phyloP scores from a whole-genome alignment of 441 rosid species.

The Adansonia madagascariensis region DNA sequence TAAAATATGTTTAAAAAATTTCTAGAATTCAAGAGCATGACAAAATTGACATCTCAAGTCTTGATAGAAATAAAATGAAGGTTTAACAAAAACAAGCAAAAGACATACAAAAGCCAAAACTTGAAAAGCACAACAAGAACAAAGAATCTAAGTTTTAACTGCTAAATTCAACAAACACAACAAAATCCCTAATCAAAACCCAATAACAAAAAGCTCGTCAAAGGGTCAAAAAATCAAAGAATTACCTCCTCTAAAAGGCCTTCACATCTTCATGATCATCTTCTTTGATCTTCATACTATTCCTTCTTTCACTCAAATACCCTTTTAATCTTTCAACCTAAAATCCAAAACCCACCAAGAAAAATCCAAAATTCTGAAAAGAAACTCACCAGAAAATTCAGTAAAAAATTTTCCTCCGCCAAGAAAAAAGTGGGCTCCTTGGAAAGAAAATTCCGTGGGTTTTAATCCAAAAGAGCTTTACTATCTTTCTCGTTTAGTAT shows the following conservation, averaged over 20 bases:
- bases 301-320: constrained; percentile 27
- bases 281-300: constrained; percentile 37
- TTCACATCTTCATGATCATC: constrained; percentile 31
- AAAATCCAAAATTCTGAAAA: constrained; percentile 22
- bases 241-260: constrained; percentile 11
- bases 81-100: constrained; percentile 9
- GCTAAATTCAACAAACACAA: constrained; percentile 20
- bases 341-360: constrained; percentile 41
- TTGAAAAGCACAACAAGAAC: constrained; percentile 20
- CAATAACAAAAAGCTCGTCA: constrained; percentile 26
- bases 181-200: constrained; percentile 28
- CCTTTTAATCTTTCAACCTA: constrained; percentile 31
- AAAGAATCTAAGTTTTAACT: constrained; percentile 28
- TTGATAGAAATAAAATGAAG: constrained; percentile 16
- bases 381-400: constrained; percentile 33
- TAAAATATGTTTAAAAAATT: neutral
- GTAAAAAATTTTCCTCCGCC: constrained; percentile 11
- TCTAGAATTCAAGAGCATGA: neutral
- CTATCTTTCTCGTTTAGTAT: neutral
- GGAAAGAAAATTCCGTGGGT: constrained; percentile 3
- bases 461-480: constrained; percentile 17
- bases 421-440: constrained; percentile 22
- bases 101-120: constrained; percentile 10
- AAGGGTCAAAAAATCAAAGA: constrained; percentile 27
- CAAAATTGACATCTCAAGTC: constrained; percentile 6